These are phyloP conservation scores for Diaporthe sp. DNA, from an alignment of 2,329 filamentous ascomycete genomes.

Conservation along the genomic window DNA sequence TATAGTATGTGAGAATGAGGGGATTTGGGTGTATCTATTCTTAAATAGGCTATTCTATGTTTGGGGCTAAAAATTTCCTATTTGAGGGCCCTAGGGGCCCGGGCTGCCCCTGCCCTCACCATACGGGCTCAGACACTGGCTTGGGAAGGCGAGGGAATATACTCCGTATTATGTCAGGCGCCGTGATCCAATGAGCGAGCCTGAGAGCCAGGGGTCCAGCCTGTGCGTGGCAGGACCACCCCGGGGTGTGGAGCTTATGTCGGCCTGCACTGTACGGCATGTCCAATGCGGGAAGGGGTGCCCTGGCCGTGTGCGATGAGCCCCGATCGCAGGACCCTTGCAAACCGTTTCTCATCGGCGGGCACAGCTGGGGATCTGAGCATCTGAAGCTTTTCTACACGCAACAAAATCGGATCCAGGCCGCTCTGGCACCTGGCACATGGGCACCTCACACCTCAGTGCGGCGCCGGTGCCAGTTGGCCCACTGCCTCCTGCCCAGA, in stretches of 20 bases:
- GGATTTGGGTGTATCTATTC: too few species aligned
- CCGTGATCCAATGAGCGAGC: not conserved
- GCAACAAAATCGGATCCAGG: slow-evolving; percentile 20
- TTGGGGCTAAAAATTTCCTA: too few species aligned
- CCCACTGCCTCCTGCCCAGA: not conserved
- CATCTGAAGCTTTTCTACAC: slow-evolving; percentile 15
- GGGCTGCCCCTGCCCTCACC: too few species aligned
- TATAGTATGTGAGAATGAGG: too few species aligned
- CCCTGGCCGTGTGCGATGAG: slow-evolving; percentile 5
- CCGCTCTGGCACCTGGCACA: slow-evolving; percentile 24
- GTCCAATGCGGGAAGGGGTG: not conserved
- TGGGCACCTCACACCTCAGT: not conserved
- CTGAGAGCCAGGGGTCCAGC: not conserved
- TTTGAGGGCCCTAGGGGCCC: too few species aligned
- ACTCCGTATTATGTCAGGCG: not conserved
- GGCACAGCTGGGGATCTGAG: slow-evolving; percentile 18
- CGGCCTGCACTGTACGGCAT: not conserved
- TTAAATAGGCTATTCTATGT: too few species aligned
- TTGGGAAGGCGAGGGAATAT: too few species aligned
- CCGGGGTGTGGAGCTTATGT: not conserved
- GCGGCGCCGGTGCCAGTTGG: slow-evolving; percentile 14
- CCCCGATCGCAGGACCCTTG: slow-evolving; percentile 12
- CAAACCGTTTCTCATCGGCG: not conserved
- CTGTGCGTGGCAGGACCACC: not conserved
- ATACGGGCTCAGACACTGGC: too few species aligned